Percentiles rank a stretch among this genome's conserved stretches.
These are phyloP conservation scores for Aspergillus sp. DNA, from an alignment of 2,329 filamentous ascomycete genomes.

Conservation along the genomic window DNA sequence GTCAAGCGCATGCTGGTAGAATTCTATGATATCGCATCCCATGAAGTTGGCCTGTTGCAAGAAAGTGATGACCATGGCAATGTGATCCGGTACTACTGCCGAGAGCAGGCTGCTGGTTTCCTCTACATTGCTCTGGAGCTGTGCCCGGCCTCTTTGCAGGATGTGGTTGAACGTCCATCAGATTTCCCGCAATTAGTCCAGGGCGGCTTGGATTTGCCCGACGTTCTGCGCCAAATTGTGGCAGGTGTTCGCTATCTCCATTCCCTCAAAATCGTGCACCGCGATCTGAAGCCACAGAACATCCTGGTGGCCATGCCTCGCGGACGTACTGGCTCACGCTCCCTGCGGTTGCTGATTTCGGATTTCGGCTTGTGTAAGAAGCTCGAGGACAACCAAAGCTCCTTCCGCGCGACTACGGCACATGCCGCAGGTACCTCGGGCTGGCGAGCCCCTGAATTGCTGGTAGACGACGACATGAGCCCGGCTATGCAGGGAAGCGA, in stretches of 20 bases:
- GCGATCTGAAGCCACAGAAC: slow-evolving; percentile 96
- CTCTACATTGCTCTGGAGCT: slow-evolving; percentile 95
- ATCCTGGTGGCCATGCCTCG: slow-evolving; percentile 77
- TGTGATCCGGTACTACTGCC: slow-evolving; percentile 94
- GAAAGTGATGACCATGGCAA: slow-evolving; percentile 96
- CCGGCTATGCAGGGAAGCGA: slow-evolving; percentile 31
- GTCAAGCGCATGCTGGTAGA: slow-evolving; percentile 96
- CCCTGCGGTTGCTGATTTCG: slow-evolving; percentile 86
- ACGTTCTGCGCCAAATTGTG: slow-evolving; percentile 84
- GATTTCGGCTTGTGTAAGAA: slow-evolving; percentile 99
- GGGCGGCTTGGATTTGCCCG: slow-evolving; percentile 69
- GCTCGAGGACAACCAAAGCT: slow-evolving; percentile 89
- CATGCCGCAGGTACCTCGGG: slow-evolving; percentile 91
- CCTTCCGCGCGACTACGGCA: slow-evolving; percentile 89
- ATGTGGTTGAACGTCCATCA: slow-evolving; percentile 77
- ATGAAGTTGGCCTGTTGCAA: slow-evolving; percentile 85
- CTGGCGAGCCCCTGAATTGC: slow-evolving; percentile 92
- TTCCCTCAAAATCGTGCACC: slow-evolving; percentile 89
- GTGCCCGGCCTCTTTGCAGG: slow-evolving; percentile 89
- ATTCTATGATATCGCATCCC: slow-evolving; percentile 92
- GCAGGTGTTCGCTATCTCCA: slow-evolving; percentile 88
- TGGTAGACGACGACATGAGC: slow-evolving; percentile 73
- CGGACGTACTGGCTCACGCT: slow-evolving; percentile 53
- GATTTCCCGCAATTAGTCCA: slow-evolving; percentile 67
- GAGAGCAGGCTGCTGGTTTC: slow-evolving; percentile 84